phyloP scores from a whole-genome alignment of 441 rosid species.

The Biscutella auriculata region DNA sequence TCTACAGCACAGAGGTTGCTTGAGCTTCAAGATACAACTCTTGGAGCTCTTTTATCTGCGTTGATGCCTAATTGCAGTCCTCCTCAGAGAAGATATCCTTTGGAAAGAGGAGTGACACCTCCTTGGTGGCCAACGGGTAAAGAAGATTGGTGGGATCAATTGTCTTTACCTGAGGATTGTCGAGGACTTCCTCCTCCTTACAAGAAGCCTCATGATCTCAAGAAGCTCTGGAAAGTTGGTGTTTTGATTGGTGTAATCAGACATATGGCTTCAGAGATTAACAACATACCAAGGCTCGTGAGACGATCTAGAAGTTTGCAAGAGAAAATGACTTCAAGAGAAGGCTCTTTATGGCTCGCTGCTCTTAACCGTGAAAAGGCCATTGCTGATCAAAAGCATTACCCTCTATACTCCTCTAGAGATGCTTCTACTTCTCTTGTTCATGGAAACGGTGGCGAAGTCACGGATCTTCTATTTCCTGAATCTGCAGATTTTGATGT shows the following conservation, averaged over 20 bases:
- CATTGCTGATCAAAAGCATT: constrained; percentile 21
- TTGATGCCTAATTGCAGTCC: constrained; percentile 83
- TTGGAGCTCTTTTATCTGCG: constrained; percentile 80
- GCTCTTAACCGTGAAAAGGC: constrained; percentile 65
- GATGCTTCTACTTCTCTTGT: not conserved
- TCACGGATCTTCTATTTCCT: not conserved
- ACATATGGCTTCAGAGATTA: constrained; percentile 74
- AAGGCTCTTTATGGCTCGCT: constrained; percentile 77
- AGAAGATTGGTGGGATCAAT: constrained; percentile 83
- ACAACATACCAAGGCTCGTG: constrained; percentile 63
- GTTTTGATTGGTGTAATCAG: constrained; percentile 71
- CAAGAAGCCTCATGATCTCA: constrained; percentile 95
- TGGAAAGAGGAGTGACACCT: constrained; percentile 81
- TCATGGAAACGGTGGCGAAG: not conserved
- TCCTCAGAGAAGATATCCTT: constrained; percentile 75
- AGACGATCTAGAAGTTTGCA: constrained; percentile 75
- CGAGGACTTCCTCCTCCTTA: constrained; percentile 63
- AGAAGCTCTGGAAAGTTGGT: constrained; percentile 87
- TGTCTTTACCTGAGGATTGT: constrained; percentile 49
- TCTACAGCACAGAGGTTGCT: constrained; percentile 58
- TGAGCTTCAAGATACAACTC: constrained; percentile 90
- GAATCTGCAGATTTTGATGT: constrained; percentile 16
- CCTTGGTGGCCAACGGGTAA: constrained; percentile 94
- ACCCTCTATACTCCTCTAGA: not conserved
- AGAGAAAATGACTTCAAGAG: constrained; percentile 93